phyloP scores from a whole-genome alignment of 257 asterid genomes.

The Henckelia pumila region DNA sequence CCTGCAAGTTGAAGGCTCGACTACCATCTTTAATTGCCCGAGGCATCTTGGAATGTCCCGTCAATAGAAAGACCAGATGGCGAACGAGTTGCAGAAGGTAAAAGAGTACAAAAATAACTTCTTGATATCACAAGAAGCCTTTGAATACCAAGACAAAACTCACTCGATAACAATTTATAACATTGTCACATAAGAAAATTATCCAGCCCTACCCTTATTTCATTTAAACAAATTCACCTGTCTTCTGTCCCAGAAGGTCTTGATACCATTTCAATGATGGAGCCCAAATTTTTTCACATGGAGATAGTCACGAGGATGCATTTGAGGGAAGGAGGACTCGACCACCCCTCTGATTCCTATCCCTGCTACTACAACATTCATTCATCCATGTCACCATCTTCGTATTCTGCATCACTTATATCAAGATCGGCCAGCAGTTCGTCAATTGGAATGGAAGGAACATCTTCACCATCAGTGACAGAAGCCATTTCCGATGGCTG shows the following conservation, averaged over 20 bases:
- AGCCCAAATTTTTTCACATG: not conserved
- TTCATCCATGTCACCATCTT: conserved; percentile 9
- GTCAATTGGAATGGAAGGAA: conserved; percentile 2
- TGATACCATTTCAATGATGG: not conserved
- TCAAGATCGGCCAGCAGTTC: conserved; percentile 10
- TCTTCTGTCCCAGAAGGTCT: not conserved
- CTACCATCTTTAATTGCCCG: not conserved
- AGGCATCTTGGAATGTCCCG: not conserved
- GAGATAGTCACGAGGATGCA: not conserved
- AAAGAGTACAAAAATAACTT: no score
- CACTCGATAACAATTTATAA: not conserved
- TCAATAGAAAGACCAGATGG: not conserved
- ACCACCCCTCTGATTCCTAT: not conserved
- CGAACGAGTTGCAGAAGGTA: not conserved
- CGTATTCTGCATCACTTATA: not conserved
- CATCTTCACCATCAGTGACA: conserved; percentile 19
- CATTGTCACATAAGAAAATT: not conserved
- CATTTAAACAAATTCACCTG: not conserved
- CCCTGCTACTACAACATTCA: not conserved
- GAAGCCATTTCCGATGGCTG: conserved; percentile 31
- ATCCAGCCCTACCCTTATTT: not conserved
- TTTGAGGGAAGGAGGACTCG: not conserved
- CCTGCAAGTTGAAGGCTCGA: no score
- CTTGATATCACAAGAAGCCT: not conserved
- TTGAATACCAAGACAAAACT: not conserved